A percentile compares a stretch with the other conserved stretches of the same genome.
Evolutionary conservation across 2,329 filamentous ascomycete genomes (phyloP).

Genomic region (Apiospora marii): DNA sequence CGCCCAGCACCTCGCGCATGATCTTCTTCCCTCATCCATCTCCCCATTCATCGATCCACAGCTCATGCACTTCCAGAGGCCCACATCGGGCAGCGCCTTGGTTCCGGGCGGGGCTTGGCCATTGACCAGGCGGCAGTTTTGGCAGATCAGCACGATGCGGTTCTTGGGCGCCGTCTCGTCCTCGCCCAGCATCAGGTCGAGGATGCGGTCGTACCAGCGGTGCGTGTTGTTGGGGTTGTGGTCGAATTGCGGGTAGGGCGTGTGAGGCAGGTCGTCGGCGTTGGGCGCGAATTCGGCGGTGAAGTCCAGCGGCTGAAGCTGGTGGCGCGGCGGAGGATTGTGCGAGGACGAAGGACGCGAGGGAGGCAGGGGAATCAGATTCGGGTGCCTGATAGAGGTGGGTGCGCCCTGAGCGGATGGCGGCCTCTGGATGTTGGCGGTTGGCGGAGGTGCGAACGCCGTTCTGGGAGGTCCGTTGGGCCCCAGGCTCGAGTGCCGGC

Average conservation of each 20-base stretch:
- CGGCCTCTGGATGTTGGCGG: constrained; percentile 66
- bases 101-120: constrained; percentile 93
- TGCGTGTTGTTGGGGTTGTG: constrained; percentile 44
- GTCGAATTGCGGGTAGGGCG: constrained; percentile 46
- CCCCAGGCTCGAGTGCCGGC: constrained; percentile 34
- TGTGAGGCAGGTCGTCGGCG: constrained; percentile 57
- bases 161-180: constrained; percentile 95
- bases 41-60: constrained; percentile 85
- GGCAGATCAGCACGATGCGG: constrained; percentile 86
- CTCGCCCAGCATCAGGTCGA: constrained; percentile 92
- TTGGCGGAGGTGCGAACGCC: constrained; percentile 64
- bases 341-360: constrained; percentile 30
- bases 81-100: constrained; percentile 78
- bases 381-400: constrained; percentile 27
- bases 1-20: constrained; percentile 66
- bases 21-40: constrained; percentile 78
- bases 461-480: constrained; percentile 48
- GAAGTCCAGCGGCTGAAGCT: constrained; percentile 34
- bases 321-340: constrained; percentile 25
- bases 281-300: constrained; percentile 77
- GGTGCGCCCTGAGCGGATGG: constrained; percentile 40
- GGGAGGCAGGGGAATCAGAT: constrained; percentile 6
- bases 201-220: constrained; percentile 93
- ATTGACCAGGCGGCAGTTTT: constrained; percentile 85
- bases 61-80: constrained; percentile 87